Conservation (phyloP, 2,329 filamentous ascomycete species). For the Hysterium pulicare region DNA sequence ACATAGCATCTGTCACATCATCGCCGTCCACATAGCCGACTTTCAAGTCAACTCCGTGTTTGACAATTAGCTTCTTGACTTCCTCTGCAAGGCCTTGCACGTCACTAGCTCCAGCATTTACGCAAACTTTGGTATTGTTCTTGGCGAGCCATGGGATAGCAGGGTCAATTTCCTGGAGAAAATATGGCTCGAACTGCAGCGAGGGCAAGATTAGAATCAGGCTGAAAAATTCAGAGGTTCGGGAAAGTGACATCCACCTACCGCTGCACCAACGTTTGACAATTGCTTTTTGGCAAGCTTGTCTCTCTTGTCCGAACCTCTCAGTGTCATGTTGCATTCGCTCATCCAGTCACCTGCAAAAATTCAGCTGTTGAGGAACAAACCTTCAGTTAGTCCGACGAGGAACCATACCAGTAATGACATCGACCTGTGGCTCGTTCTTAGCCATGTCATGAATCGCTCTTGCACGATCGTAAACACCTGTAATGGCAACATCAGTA, state of each 20-base stretch:
- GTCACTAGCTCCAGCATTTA: conserved; percentile 20
- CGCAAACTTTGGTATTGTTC: conserved; percentile 18
- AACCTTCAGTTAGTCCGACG: too few relatives aligned
- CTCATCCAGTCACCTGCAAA: conserved; percentile 18
- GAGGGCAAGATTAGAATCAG: too few relatives aligned
- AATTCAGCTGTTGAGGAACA: too few relatives aligned
- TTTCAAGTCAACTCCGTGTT: conserved; percentile 26
- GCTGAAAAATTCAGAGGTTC: not conserved
- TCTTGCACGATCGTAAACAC: conserved; percentile 20
- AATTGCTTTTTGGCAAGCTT: conserved; percentile 17
- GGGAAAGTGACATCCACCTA: not conserved
- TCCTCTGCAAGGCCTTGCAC: conserved; percentile 15
- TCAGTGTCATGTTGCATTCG: conserved; percentile 24
- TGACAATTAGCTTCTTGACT: conserved; percentile 14
- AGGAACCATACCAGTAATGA: conserved; percentile 13
- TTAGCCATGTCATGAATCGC: conserved; percentile 23
- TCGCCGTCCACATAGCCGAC: conserved; percentile 46
- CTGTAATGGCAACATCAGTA: conserved; percentile 2
- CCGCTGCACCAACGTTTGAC: conserved; percentile 16
- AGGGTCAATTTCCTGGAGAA: conserved; percentile 19
- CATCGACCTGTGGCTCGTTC: conserved; percentile 21
- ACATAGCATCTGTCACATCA: conserved; percentile 33
- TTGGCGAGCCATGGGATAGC: conserved; percentile 21
- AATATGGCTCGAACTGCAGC: conserved; percentile 15
- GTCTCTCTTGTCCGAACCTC: conserved; percentile 18